Base-by-base conservation (phyloP, 352 stramenopile species). In the Pythium grandisporangium region DNA sequence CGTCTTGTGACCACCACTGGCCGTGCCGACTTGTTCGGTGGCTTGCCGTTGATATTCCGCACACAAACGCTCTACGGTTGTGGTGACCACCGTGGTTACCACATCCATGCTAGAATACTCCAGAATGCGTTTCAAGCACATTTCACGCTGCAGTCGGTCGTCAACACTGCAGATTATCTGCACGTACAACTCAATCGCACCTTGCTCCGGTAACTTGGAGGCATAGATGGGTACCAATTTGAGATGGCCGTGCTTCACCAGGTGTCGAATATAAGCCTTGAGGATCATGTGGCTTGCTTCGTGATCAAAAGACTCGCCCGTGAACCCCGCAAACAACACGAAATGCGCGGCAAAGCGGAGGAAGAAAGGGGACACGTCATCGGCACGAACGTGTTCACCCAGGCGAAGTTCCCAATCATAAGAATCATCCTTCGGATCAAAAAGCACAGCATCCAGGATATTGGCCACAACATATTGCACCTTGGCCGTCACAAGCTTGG, bases 341-440 rank as follows among this genome's bases (percentile, higher is more conserved):
- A 93, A 89, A 48, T 93, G 80, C 3, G 70, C 74, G 0, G 72
- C 76, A 53, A 93, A 90, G 11, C 80, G 80, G 27, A 93, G 41
- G 25, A 89, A 81, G 0, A 67, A 45, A 6, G 75, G 65, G 2
- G 80, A 72, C 14, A 69, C 37, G 5, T 57, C 43, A 36, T 91
- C 72, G 0, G 59, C 53, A 45, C 72, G 53, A 6, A 68, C 35
- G 4, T 57, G 62, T 6, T 51, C 42, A 23, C 70, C 47, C 20
- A 93, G 33, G 17, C 67, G 55, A 30, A 93, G 37, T 13, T 87
- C 55, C 80, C 80, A 93, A 38, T 80, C 65, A 52, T 85, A 84
- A 20, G 55, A 55, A 44, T 73, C 51, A 17, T 70, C 59, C 5
- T 59, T 53, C 0, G 60, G 24, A 10, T 69, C 68, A 23, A 76